Base-by-base conservation (phyloP, 768 basidiomycete species). In the Xerocomellus dryophilus region DNA sequence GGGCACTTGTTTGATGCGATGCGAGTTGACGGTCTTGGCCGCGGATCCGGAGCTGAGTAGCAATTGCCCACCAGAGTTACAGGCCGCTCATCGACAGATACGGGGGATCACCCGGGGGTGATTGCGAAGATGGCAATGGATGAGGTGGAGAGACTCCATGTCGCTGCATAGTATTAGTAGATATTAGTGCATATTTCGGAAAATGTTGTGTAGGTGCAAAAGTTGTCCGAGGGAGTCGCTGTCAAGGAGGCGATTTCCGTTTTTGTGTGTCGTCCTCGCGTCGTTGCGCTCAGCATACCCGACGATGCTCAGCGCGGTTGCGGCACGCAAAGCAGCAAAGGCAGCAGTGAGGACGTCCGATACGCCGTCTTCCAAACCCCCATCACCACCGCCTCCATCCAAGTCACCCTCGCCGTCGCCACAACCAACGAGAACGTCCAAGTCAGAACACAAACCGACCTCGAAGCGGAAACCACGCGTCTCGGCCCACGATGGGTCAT, bases 281-380 rank as follows among this genome's bases (percentile, higher is more conserved):
- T 39, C n/a, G 14, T 25, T 23, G 12, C 31, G 14, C 35, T 43
- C 32, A 18, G 11, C 35, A 17, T 39, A 5, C 36, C 11, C 31
- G 23, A 51, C 31, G 23, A 88, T 88, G 86, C 73, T 89, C 47
- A 88, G 85, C 62, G 87, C 88, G 3, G 73, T 90, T 44, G 86
- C 86, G 27, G 86, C 86, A 3, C 79, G 88, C 32, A 88, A 83
- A 62, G 84, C 83, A 5, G 76, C 83, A 36, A 72, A 73, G 57
- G 71, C 73, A 15, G 71, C 71, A 25, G 63, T 54, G 17, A 42
- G n/a, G n/a, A n/a, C 47, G 49, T 66, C 59, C 23, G 11, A 40
- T 27, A 42, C 53, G 2, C 41, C 54, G 32, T 50, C 61, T 43
- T 50, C 65, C 20, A 57, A 50, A 34, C 55, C 52, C 0, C 27